A percentile compares a stretch with the other conserved stretches of the same genome.
Evolutionary conservation across 1,284 basidiomycete genomes (phyloP).

Genomic region (Pyrrhoderma noxium): DNA sequence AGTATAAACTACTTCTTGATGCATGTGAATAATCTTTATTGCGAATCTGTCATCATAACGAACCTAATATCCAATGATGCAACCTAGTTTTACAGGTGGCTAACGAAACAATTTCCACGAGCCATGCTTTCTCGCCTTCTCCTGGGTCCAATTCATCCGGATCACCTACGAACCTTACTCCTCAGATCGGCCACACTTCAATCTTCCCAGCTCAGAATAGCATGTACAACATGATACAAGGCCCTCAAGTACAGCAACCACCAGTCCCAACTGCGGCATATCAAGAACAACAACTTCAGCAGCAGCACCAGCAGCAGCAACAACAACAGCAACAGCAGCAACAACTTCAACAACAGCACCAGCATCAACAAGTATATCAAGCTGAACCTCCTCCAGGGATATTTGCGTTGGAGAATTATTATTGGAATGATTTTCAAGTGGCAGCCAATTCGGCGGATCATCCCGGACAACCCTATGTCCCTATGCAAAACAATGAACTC

Average conservation of each 20-base stretch:
- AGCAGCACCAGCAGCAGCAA: not conserved
- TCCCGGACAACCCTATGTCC: slow-evolving; percentile 1
- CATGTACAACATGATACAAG: not conserved
- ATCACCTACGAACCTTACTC: not conserved
- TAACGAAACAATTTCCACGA: slow-evolving; percentile 13
- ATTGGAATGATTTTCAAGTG: slow-evolving; percentile 17
- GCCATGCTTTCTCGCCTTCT: slow-evolving; percentile 9
- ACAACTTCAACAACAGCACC: not conserved
- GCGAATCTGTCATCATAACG: not conserved
- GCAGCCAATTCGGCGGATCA: slow-evolving; percentile 1
- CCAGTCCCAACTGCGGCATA: not conserved
- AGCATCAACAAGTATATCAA: slow-evolving; percentile 9
- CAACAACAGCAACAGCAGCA: not conserved
- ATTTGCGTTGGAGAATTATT: slow-evolving; percentile 16
- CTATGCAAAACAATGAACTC: not conserved
- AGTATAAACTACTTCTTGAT: slow-evolving; percentile 16
- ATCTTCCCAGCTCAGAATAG: not conserved
- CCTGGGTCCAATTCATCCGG: not conserved
- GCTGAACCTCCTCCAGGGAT: slow-evolving; percentile 4
- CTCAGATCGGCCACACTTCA: not conserved
- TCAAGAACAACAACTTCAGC: not conserved
- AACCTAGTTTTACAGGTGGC: slow-evolving; percentile 14
- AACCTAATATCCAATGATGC: not conserved
- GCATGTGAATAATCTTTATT: slow-evolving; percentile 12
- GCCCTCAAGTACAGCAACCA: slow-evolving; percentile 3